These are phyloP conservation scores for Furcasterigmium furcatum DNA, from an alignment of 2,329 filamentous ascomycete genomes.

Conservation along the genomic window DNA sequence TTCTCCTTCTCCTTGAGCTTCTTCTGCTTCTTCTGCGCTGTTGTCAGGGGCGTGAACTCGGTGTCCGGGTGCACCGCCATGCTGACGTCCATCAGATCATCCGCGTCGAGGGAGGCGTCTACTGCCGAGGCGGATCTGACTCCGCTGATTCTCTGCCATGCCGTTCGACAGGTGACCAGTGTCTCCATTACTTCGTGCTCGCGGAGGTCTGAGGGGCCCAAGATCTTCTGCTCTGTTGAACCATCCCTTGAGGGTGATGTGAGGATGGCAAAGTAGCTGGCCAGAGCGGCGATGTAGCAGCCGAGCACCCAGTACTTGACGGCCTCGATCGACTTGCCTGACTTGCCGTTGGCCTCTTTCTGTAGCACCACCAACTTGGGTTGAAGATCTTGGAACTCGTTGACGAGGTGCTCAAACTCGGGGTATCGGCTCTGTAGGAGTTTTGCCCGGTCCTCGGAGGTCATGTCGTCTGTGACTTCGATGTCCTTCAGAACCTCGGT, in stretches of 20 bases:
- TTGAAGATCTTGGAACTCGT: slow-evolving; percentile 75
- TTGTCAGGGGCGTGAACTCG: slow-evolving; percentile 17
- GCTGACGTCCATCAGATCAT: slow-evolving; percentile 29
- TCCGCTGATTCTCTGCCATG: slow-evolving; percentile 74
- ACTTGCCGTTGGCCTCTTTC: slow-evolving; percentile 50
- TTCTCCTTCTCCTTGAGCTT: slow-evolving; percentile 36
- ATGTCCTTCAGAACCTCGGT: slow-evolving; percentile 84
- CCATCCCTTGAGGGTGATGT: slow-evolving; percentile 70
- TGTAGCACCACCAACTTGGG: slow-evolving; percentile 58
- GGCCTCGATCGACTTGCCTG: slow-evolving; percentile 52
- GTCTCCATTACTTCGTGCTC: slow-evolving; percentile 91
- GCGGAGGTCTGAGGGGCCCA: slow-evolving; percentile 75
- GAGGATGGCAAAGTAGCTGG: slow-evolving; percentile 94
- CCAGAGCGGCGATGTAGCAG: slow-evolving; percentile 81
- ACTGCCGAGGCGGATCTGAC: slow-evolving; percentile 46
- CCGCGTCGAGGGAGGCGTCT: slow-evolving; percentile 23
- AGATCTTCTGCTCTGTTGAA: slow-evolving; percentile 49
- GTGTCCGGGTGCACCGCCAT: slow-evolving; percentile 16
- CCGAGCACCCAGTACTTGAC: slow-evolving; percentile 78
- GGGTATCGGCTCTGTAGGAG: slow-evolving; percentile 82
- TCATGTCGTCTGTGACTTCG: slow-evolving; percentile 78
- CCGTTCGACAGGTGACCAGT: slow-evolving; percentile 72
- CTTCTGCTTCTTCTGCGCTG: slow-evolving; percentile 27
- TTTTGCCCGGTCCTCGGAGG: slow-evolving; percentile 67
- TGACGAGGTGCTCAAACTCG: slow-evolving; percentile 82